phyloP scores from a whole-genome alignment of 371 early-diverging fungal genomes.

The Sporodiniella umbellata region DNA sequence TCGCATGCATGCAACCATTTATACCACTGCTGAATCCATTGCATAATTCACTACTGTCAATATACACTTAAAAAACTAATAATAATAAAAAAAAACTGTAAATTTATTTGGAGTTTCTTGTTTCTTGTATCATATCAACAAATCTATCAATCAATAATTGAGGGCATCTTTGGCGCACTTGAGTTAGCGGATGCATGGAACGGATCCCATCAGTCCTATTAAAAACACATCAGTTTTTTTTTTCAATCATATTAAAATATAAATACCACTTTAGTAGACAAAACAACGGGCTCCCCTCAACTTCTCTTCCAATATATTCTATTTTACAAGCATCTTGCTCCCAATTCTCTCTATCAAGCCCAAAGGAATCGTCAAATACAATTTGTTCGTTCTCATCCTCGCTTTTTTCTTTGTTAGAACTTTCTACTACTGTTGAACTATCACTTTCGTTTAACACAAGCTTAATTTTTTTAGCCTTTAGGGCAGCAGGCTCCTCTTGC shows the following conservation, averaged over 20 bases:
- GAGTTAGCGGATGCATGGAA: constrained; percentile 9
- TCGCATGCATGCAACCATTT: constrained; percentile 60
- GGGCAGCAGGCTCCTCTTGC: background rate
- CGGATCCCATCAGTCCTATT: constrained; percentile 11
- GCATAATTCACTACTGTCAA: background rate
- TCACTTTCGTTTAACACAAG: background rate
- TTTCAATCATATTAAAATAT: too few species aligned
- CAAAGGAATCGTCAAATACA: constrained; percentile 8
- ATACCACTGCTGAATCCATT: constrained; percentile 13
- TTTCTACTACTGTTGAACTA: constrained; percentile 17
- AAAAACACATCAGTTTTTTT: too few species aligned
- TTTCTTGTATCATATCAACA: background rate
- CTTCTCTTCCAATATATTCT: constrained; percentile 14
- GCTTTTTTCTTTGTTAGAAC: constrained; percentile 49
- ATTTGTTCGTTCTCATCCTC: background rate
- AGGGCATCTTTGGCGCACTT: constrained; percentile 15
- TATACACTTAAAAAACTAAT: too few species aligned
- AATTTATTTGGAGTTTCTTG: too few species aligned
- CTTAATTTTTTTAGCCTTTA: background rate
- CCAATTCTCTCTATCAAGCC: constrained; percentile 8
- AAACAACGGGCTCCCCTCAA: constrained; percentile 3
- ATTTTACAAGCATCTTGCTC: constrained; percentile 3
- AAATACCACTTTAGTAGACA: constrained; percentile 16
- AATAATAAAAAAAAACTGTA: too few species aligned
- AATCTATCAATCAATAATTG: background rate